Evolutionary conservation across 192 early-diverging fungal genomes (phyloP).

Genomic region (Pilaira anomala): DNA sequence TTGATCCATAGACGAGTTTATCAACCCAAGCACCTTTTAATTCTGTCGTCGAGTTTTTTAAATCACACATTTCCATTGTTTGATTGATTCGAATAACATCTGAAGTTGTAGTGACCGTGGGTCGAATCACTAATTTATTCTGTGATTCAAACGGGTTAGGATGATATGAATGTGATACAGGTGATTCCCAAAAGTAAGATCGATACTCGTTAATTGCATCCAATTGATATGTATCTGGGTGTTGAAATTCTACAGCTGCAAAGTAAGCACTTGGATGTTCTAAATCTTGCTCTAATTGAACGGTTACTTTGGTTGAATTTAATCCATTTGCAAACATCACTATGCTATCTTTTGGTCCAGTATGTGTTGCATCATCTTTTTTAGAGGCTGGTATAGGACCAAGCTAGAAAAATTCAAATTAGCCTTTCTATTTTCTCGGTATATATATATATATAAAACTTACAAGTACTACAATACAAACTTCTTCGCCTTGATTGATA

Average conservation of each 20-base stretch:
- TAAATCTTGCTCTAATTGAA: constrained; percentile 28
- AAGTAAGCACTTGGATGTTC: constrained; percentile 26
- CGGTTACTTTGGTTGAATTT: constrained; percentile 11
- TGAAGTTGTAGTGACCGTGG: not conserved
- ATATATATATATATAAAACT: not conserved
- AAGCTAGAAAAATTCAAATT: constrained; percentile 7
- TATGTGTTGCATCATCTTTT: constrained; percentile 2
- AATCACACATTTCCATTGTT: constrained; percentile 5
- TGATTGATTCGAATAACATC: not conserved
- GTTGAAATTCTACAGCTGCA: constrained; percentile 24
- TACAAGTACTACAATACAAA: constrained; percentile 33
- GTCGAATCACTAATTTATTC: constrained; percentile 18
- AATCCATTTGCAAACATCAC: constrained; percentile 19
- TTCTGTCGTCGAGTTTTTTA: not conserved
- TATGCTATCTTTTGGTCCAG: constrained; percentile 30
- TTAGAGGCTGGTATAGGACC: constrained; percentile 27
- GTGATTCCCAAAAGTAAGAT: constrained; percentile 33
- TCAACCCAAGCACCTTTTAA: not conserved
- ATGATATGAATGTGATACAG: constrained; percentile 23
- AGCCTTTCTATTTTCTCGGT: too few species aligned
- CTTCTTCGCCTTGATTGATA: constrained; percentile 17
- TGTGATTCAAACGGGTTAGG: constrained; percentile 23
- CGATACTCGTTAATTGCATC: constrained; percentile 24
- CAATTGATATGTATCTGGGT: constrained; percentile 28
- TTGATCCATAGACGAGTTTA: too few species aligned